Evolutionary conservation across 441 rosid species (phyloP).

Genomic region (Gossypium schwendimanii): DNA sequence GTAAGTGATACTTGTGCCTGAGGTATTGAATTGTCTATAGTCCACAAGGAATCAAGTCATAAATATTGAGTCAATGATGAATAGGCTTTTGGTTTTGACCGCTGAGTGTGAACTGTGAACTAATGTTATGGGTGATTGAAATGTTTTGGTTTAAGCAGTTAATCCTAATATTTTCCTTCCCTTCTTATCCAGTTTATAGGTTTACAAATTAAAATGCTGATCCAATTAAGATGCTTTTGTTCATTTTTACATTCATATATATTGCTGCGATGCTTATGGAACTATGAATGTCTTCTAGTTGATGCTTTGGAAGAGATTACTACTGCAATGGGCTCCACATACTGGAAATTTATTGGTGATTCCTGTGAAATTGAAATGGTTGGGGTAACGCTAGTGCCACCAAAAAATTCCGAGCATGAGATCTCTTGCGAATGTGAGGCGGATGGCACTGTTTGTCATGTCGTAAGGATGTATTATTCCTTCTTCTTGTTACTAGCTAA

Average conservation of each 20-base stretch:
- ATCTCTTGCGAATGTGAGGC: constrained; percentile 45
- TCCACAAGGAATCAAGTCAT: neutral
- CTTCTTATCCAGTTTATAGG: neutral
- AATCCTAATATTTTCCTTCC: neutral
- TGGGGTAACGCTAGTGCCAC: constrained; percentile 40
- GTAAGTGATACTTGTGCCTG: neutral
- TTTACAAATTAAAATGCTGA: neutral
- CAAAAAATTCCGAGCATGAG: constrained; percentile 23
- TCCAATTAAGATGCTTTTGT: neutral
- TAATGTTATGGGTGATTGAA: neutral
- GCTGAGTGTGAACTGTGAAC: neutral
- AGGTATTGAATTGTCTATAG: neutral
- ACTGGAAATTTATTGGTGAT: constrained; percentile 57
- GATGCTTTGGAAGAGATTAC: constrained; percentile 52
- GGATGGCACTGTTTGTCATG: constrained; percentile 40
- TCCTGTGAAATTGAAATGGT: constrained; percentile 36
- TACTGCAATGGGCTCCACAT: constrained; percentile 43
- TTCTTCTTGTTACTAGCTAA: constrained; percentile 7
- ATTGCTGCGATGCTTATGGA: constrained; percentile 12
- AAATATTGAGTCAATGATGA: neutral
- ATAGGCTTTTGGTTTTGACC: neutral
- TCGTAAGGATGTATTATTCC: constrained; percentile 39
- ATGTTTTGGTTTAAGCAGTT: neutral
- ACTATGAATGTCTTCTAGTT: constrained; percentile 31
- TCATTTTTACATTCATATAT: neutral